Evolutionary conservation across 2,329 filamentous ascomycete species (phyloP), one percentile per base, ranked within the genome.

Genomic region (Penicillium capsulatum): DNA sequence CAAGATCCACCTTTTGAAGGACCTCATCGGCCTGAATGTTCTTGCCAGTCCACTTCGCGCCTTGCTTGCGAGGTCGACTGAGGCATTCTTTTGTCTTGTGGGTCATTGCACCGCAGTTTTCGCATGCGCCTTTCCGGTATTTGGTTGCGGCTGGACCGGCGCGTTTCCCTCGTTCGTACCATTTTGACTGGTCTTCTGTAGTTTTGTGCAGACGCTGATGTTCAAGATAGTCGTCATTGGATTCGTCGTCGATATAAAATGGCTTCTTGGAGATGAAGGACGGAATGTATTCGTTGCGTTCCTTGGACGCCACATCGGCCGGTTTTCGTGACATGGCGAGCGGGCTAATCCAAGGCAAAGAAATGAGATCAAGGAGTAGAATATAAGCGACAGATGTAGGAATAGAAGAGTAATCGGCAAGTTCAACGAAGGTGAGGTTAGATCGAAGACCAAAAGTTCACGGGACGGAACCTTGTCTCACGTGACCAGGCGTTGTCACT

Each of bases 211-310:
- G 74, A 64, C 90, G 87, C 61, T 98, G 92, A 79, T 98, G 92
- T 68, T 94, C 88, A 50, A 98, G 86, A 64, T 97, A 98, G 59
- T 97, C 90, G 61, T 78, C 79, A 54, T 79, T 77, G 45, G 84
- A 77, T 44, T 83, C 83, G 60, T 89, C 86, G 55, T 79, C 81
- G 38, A 94, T 82, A 67, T 97, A 98, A 70, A 98, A 98, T 3
- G 92, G 92, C 54, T 94, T 90, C 66, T 95, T 96, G 56, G 89
- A 90, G 70, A 98, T 98, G 75, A 96, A 98, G 38, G 86, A 82
- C 4, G 92, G 92, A 59, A 98, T 98, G 74, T 98, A 98, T 65
- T 96, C 83, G 76, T 98, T 98, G 67, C 92, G 88, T 66, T 94
- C 89, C 64, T 94, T 94, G 47, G 58, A 72, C 55, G 75, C 72